phyloP scores from a whole-genome alignment of 2,329 filamentous ascomycete species.

The Drechslerella coelobrocha region DNA sequence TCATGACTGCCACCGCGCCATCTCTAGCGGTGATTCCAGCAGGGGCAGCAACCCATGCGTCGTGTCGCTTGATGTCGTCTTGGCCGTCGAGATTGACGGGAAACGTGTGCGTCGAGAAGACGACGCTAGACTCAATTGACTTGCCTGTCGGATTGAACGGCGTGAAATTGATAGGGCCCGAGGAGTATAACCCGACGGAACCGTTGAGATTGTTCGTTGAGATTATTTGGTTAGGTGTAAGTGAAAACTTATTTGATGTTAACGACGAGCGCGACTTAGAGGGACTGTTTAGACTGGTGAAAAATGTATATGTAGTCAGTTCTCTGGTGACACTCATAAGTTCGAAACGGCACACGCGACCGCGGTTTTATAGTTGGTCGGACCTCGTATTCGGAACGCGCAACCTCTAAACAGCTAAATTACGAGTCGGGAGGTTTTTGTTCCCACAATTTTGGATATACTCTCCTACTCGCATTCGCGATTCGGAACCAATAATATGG shows the following conservation, averaged over 20 bases:
- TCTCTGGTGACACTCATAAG: too few species aligned
- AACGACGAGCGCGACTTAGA: too few species aligned
- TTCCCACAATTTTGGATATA: too few species aligned
- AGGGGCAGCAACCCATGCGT: conserved; percentile 12
- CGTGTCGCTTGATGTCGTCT: conserved; percentile 29
- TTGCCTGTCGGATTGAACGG: conserved; percentile 15
- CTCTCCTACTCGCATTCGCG: too few species aligned
- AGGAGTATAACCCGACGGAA: conserved; percentile 8
- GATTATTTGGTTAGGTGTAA: conserved; percentile 37
- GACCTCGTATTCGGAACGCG: too few species aligned
- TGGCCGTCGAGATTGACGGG: conserved; percentile 17
- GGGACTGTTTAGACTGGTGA: too few species aligned
- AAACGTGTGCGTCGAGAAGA: conserved; percentile 36
- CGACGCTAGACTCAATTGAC: conserved; percentile 13
- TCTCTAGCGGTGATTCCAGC: conserved; percentile 46
- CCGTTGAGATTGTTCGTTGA: conserved; percentile 18
- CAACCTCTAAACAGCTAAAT: too few species aligned
- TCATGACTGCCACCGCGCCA: conserved; percentile 61
- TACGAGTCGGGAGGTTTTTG: too few species aligned
- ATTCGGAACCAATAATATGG: too few species aligned
- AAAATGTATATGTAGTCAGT: too few species aligned
- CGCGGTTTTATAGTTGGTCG: too few species aligned
- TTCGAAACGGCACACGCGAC: too few species aligned
- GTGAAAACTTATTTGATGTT: conserved; percentile 11
- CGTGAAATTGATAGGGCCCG: conserved; percentile 7